These are phyloP conservation scores for carrot (Daucus carota) DNA, from an alignment of 129 eudicot species.

Conservation along the genomic window DNA sequence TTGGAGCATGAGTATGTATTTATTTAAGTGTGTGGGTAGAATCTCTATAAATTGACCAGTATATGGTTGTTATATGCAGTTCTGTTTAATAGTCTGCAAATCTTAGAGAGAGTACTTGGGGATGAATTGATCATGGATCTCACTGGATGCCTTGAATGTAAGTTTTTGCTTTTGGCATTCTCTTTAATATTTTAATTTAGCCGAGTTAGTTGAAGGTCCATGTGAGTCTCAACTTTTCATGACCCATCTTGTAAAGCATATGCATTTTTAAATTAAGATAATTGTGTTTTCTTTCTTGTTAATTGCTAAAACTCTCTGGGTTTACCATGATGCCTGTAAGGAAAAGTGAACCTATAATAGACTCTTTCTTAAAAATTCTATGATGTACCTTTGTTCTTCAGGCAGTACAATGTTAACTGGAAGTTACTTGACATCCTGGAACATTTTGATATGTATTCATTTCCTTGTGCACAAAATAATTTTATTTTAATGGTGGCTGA, in stretches of 20 bases:
- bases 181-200: neutral
- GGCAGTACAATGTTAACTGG: neutral
- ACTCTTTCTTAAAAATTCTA: neutral
- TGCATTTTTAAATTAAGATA: neutral
- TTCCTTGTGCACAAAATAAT: neutral
- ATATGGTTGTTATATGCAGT: constrained; percentile 43
- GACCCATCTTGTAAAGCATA: neutral
- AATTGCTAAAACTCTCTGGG: neutral
- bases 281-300: neutral
- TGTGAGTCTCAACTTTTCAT: neutral
- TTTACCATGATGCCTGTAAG: neutral
- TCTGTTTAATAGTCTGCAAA: constrained; percentile 63
- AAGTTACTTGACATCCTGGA: neutral
- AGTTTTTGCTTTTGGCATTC: constrained; percentile 14
- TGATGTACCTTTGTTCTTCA: neutral
- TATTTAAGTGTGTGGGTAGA: neutral
- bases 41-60: neutral
- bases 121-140: constrained; percentile 80
- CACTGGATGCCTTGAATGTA: constrained; percentile 89
- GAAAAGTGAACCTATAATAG: neutral
- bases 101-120: constrained; percentile 76
- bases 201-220: neutral
- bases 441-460: neutral
- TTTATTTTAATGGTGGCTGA: neutral
- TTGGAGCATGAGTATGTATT: constrained; percentile 1